Conservation (phyloP, 441 rosid genomes). For the Populus tomentosa region DNA sequence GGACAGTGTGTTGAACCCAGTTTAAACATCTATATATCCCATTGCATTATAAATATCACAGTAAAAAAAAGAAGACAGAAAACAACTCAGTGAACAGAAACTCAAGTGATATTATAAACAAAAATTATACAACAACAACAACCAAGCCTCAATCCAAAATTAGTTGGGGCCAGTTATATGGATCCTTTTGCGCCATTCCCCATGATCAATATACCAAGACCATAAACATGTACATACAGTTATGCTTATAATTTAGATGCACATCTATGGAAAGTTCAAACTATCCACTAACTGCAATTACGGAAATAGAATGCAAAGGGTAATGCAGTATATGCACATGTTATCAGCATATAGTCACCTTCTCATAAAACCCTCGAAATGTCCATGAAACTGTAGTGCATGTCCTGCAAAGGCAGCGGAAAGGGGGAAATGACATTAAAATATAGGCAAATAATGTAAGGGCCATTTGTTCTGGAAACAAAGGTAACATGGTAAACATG, state of each 20-base stretch:
- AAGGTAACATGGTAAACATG: background rate
- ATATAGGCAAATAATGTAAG: background rate
- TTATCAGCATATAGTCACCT: conserved; percentile 39
- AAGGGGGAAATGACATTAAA: conserved; percentile 7
- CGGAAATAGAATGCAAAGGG: background rate
- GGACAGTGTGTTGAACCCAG: background rate
- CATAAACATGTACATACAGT: background rate
- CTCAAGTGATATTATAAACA: background rate
- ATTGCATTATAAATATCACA: background rate
- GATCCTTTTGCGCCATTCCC: background rate
- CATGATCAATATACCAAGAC: background rate
- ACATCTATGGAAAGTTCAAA: background rate
- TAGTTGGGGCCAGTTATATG: background rate
- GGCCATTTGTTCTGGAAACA: background rate
- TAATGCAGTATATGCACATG: background rate
- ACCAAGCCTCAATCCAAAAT: background rate
- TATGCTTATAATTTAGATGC: background rate
- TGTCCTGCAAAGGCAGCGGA: conserved; percentile 50
- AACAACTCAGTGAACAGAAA: background rate
- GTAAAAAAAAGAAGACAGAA: background rate
- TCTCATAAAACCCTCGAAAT: conserved; percentile 84
- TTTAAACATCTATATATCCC: background rate
- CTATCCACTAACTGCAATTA: background rate
- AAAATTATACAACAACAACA: background rate
- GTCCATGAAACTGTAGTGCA: conserved; percentile 89